These are phyloP conservation scores for Sclerotinia trifoliorum DNA, from an alignment of 2,329 filamentous ascomycete genomes.

Conservation along the genomic window DNA sequence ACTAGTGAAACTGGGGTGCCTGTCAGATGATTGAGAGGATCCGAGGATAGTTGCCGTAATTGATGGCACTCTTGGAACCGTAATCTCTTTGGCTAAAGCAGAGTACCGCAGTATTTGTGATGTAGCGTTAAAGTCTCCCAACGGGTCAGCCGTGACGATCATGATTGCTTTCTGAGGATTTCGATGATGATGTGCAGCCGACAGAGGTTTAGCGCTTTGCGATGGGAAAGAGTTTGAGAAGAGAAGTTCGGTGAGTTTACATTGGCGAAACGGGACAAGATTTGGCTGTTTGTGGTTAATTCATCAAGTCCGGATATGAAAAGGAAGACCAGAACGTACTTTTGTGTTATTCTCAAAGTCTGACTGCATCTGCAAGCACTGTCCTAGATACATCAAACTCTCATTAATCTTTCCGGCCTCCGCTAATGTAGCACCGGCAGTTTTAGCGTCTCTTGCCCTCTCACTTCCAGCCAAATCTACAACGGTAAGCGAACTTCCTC, in stretches of 20 bases:
- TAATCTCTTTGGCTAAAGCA: constrained; percentile 87
- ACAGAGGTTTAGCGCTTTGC: constrained; percentile 16
- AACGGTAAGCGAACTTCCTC: constrained; percentile 76
- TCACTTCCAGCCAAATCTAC: constrained; percentile 94
- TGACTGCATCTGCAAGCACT: constrained; percentile 94
- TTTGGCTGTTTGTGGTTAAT: constrained; percentile 53
- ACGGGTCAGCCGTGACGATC: constrained; percentile 91
- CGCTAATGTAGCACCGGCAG: constrained; percentile 83
- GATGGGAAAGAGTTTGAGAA: constrained; percentile 81
- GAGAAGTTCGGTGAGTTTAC: constrained; percentile 79
- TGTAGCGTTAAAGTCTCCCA: constrained; percentile 94
- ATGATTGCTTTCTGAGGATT: constrained; percentile 87
- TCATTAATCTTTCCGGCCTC: constrained; percentile 99
- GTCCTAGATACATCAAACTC: constrained; percentile 95
- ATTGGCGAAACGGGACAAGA: constrained; percentile 76
- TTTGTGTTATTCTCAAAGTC: constrained; percentile 72
- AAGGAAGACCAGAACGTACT: constrained; percentile 48
- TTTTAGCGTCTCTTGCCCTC: constrained; percentile 89
- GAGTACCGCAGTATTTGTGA: constrained; percentile 95
- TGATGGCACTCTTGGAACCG: constrained; percentile 83
- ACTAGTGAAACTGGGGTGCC: background rate
- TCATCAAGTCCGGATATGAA: background rate
- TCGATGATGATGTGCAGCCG: constrained; percentile 37
- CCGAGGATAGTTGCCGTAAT: constrained; percentile 66
- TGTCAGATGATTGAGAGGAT: constrained; percentile 14